phyloP scores from a whole-genome alignment of 2,329 filamentous ascomycete species.

The Helicocarpus griseus region DNA sequence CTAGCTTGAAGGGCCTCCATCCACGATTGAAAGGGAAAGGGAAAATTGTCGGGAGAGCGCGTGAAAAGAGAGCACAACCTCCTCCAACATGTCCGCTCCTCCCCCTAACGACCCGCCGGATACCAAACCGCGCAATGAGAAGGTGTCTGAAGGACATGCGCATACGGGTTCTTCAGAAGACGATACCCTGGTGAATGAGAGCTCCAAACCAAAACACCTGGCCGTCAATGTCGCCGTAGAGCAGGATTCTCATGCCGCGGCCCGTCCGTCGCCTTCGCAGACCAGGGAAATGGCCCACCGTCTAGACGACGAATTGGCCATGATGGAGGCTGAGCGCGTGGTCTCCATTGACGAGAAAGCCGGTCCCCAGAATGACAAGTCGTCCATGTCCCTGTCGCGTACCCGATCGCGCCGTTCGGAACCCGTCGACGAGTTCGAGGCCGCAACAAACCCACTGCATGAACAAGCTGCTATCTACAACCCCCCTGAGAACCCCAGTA shows the following conservation, averaged over 20 bases:
- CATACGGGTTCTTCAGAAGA: slow-evolving; percentile 24
- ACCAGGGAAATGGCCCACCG: slow-evolving; percentile 51
- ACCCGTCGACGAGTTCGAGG: slow-evolving; percentile 56
- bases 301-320: slow-evolving; percentile 55
- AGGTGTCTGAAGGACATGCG: slow-evolving; percentile 17
- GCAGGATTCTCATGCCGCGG: neutral
- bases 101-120: slow-evolving; percentile 22
- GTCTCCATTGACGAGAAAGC: slow-evolving; percentile 22
- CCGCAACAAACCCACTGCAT: slow-evolving; percentile 58
- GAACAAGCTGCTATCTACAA: slow-evolving; percentile 57
- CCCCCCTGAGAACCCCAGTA: slow-evolving; percentile 53
- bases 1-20: too few relatives aligned
- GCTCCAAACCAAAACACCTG: slow-evolving; percentile 8
- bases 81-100: slow-evolving; percentile 25
- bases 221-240: slow-evolving; percentile 6
- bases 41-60: neutral
- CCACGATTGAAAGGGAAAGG: neutral
- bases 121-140: slow-evolving; percentile 12
- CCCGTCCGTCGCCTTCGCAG: slow-evolving; percentile 41
- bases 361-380: slow-evolving; percentile 18
- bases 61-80: neutral
- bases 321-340: slow-evolving; percentile 55
- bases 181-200: slow-evolving; percentile 22
- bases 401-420: slow-evolving; percentile 46
- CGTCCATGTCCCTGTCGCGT: slow-evolving; percentile 38